Evolutionary conservation across 768 basidiomycete genomes (phyloP), one percentile per base, ranked within the genome.

Genomic region (Cyclocybe cylindracea): DNA sequence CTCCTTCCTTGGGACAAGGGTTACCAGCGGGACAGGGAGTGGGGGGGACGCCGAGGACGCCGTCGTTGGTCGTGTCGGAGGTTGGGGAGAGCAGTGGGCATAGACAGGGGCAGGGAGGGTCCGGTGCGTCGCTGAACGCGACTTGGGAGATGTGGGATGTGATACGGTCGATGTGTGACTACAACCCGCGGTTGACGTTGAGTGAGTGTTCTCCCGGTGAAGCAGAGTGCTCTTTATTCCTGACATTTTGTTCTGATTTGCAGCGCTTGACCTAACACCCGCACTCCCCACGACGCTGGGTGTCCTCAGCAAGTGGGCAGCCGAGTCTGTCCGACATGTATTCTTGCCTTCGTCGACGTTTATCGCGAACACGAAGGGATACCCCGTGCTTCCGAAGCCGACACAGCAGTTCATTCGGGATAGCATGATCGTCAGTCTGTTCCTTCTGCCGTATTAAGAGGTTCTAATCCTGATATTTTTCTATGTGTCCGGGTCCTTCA

Each of bases 111-210:
- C 62, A 71, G 9, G 60, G 70, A 13, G 69, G 67, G 13, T 68
- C 78, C 38, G 84, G 84, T 57, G 74, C 71, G 7, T 82, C 86
- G 54, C 70, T 90, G 46, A 85, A 86, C 60, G 80, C 77, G 5
- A 92, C 90, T 0, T 99, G 97, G 96, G 97, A 98, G 67, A 96
- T 95, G 84, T 99, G 97, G 97, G 97, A 98, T 67, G 79, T 88
- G 42, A 91, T 99, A 51, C 79, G 95, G 54, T 86, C 87, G 3
- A 80, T 96, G 33, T 99, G 97, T 67, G 87, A 87, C 51, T 96
- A 94, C 67, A 84, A 83, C 63, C 74, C 79, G 31, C 80, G 90
- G 24, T 63, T 94, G 53, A 86, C 86, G 2, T 64, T 91, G 50
- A 86, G 91, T 93, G 66, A 58, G 78, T 70, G 42, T 11, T 31